Conservation (phyloP, 495 filamentous ascomycete genomes). For the Podospora comata region DNA sequence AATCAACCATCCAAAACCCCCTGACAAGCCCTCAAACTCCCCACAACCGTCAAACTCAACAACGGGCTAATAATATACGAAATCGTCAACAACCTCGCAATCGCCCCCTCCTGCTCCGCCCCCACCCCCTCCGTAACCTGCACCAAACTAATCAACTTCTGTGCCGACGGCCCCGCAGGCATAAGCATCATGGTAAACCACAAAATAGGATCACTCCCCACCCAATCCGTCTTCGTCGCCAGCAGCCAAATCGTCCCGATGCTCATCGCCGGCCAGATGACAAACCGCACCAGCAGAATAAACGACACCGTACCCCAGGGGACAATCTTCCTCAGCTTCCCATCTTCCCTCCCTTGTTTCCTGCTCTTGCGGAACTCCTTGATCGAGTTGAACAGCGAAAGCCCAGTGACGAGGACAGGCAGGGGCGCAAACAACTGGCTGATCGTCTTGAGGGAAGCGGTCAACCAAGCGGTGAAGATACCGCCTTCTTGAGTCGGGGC, state of each 20-base stretch:
- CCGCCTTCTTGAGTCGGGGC: constrained; percentile 60
- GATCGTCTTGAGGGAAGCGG: constrained; percentile 60
- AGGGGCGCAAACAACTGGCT: constrained; percentile 68
- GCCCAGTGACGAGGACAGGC: constrained; percentile 70
- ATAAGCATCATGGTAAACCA: constrained; percentile 80
- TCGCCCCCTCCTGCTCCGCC: constrained; percentile 61
- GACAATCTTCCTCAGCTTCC: constrained; percentile 23
- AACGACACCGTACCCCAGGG: constrained; percentile 52
- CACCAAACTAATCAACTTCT: constrained; percentile 64
- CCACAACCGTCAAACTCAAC: constrained; percentile 23
- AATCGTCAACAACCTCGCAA: constrained; percentile 63
- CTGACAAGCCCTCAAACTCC: constrained; percentile 23
- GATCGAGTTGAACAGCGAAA: constrained; percentile 55
- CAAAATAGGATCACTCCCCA: constrained; percentile 64
- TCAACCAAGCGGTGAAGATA: constrained; percentile 69
- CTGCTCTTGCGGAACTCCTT: constrained; percentile 38
- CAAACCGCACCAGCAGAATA: constrained; percentile 43
- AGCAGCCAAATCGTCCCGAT: constrained; percentile 61
- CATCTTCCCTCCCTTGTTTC: constrained; percentile 13
- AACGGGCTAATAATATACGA: constrained; percentile 26
- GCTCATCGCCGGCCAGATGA: constrained; percentile 37
- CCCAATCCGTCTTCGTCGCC: constrained; percentile 54
- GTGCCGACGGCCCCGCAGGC: constrained; percentile 67
- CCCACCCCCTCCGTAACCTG: constrained; percentile 56
- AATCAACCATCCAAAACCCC: constrained; percentile 12